Evolutionary conservation across 331 rosid species (phyloP), one percentile per base, ranked within the genome.

Genomic region (Arachis monticola): DNA sequence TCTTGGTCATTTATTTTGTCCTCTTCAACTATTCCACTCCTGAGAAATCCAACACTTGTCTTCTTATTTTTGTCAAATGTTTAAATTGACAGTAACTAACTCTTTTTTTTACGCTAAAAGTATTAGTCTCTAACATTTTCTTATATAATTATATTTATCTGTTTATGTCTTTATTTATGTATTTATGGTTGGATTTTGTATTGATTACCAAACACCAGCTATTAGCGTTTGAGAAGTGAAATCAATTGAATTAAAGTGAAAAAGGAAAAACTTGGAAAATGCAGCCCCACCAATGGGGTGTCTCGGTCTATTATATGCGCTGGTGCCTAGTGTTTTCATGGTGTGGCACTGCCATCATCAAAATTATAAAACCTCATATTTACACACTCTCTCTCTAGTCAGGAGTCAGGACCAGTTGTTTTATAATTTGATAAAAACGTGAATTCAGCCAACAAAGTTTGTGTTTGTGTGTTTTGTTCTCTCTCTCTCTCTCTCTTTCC

Each of bases 391-490:
- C 41, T 48, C 58, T 60, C 67, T 31, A 53, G 55, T 30, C 2
- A 70, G 80, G 77, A 53, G 55, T 30, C 2, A 70, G 81, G 77
- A 73, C 74, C 75, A 70, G 66, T 86, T 70, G 85, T 87, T 88
- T 88, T 88, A 84, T 85, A 82, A 83, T 87, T 86, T 85, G 85
- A 35, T 74, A 78, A 83, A 83, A 86, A 81, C 80, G 86, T 83
- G 77, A 86, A 89, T 80, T 84, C 70, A 85, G 70, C 64, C 56
- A 77, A 69, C 76, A 72, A 65, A 77, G 53, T 72, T 6, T 64
- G 62, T 73, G 64, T 77, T 35, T 35, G 40, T 35, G 40, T 35
- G 40, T 35, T 2, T 35, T 35, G 2, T 35, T 82, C 78, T 69
- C 82, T 80, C 40, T 2, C 40, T 35, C 40, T 35, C 3, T 35